Conservation (phyloP, 2,329 filamentous ascomycete genomes). For the Salinomyces thailandicus region DNA sequence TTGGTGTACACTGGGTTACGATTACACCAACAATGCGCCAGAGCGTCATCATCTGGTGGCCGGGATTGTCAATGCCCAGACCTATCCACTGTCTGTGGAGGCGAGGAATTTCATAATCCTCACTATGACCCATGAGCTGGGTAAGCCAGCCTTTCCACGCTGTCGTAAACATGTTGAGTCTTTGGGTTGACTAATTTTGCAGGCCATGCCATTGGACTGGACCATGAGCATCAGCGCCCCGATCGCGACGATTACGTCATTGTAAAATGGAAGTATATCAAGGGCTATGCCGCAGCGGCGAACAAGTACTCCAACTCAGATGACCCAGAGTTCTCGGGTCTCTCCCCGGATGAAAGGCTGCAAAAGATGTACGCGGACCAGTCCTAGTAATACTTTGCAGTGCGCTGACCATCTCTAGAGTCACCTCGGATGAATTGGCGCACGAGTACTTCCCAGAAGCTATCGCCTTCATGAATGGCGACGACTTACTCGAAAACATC, state of each 20-base stretch:
- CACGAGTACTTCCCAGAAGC: neutral
- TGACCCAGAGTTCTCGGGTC: neutral
- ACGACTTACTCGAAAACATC: no score
- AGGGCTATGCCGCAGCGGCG: slow-evolving; percentile 5
- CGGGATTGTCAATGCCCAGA: neutral
- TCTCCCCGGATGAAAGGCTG: neutral
- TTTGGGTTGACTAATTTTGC: neutral
- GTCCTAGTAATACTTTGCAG: no score
- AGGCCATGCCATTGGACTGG: slow-evolving; percentile 12
- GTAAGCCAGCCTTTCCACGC: slow-evolving; percentile 5
- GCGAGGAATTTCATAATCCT: neutral
- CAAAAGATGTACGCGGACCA: neutral
- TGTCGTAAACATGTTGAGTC: no score
- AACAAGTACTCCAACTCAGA: neutral
- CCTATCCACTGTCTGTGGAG: neutral
- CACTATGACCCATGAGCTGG: slow-evolving; percentile 11
- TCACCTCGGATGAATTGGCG: no score
- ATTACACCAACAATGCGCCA: neutral
- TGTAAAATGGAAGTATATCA: slow-evolving; percentile 5
- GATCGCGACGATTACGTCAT: slow-evolving; percentile 10
- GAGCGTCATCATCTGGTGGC: neutral
- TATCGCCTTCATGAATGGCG: neutral
- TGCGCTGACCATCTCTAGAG: no score
- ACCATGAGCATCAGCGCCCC: slow-evolving; percentile 11
- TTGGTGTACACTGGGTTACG: neutral